Conservation (phyloP, 169 alveolate genomes). For the Eimeria sp. region DNA sequence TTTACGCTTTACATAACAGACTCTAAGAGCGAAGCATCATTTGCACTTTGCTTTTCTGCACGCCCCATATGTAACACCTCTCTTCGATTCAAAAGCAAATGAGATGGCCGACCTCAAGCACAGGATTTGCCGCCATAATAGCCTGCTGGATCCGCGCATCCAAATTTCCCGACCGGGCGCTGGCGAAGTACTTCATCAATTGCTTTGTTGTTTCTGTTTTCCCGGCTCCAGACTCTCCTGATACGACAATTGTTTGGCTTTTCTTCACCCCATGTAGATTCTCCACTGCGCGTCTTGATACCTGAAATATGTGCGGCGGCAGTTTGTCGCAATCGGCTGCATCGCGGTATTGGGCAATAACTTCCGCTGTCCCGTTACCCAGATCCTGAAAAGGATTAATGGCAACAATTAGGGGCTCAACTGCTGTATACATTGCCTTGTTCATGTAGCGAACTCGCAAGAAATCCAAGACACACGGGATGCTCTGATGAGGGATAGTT, state of each 20-base stretch:
- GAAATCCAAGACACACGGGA: slow-evolving; percentile 95
- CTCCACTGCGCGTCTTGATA: slow-evolving; percentile 88
- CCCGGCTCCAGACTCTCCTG: slow-evolving; percentile 99
- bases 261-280: slow-evolving; percentile 71
- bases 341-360: slow-evolving; percentile 91
- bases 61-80: background rate
- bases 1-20: too few relatives aligned
- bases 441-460: slow-evolving; percentile 91
- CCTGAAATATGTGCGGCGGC: slow-evolving; percentile 94
- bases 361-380: slow-evolving; percentile 91
- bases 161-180: slow-evolving; percentile 62
- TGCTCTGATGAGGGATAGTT: slow-evolving; percentile 93
- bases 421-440: slow-evolving; percentile 94
- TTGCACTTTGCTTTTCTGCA: background rate
- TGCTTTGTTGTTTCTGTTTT: slow-evolving; percentile 98
- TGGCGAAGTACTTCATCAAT: slow-evolving; percentile 84
- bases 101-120: slow-evolving; percentile 71
- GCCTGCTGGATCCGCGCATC: slow-evolving; percentile 84
- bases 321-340: slow-evolving; percentile 87
- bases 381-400: slow-evolving; percentile 95
- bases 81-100: background rate
- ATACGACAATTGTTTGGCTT: slow-evolving; percentile 96
- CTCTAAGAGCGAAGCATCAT: background rate
- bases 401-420: slow-evolving; percentile 95
- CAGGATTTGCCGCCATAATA: slow-evolving; percentile 92